A percentile compares a stretch with the other conserved stretches of the same genome.
Evolutionary conservation across 2,329 filamentous ascomycete genomes (phyloP).

Genomic region (Alternaria rosae): DNA sequence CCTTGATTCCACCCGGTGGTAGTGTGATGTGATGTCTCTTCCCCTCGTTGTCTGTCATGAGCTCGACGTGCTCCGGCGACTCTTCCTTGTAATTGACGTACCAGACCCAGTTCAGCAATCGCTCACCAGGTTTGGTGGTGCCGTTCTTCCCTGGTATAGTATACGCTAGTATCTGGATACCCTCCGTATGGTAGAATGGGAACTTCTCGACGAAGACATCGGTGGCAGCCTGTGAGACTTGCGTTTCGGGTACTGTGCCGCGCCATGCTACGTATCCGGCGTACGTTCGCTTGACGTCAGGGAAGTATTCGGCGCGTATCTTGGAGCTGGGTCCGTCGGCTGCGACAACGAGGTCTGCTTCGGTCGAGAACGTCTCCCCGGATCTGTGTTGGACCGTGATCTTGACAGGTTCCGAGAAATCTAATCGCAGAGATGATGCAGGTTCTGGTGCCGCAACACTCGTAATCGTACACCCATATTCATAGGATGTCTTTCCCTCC

Average conservation of each 20-base stretch:
- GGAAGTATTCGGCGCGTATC: constrained; percentile 24
- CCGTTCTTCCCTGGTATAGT: constrained; percentile 54
- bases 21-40: constrained; percentile 52
- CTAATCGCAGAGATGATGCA: background rate
- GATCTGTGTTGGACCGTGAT: constrained; percentile 18
- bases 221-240: constrained; percentile 19
- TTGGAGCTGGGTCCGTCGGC: constrained; percentile 37
- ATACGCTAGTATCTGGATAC: constrained; percentile 42
- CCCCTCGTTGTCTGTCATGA: constrained; percentile 55
- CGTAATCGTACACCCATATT: constrained; percentile 27
- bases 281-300: constrained; percentile 29
- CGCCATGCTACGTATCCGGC: constrained; percentile 40
- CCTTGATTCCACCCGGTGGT: constrained; percentile 49
- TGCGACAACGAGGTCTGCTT: constrained; percentile 31
- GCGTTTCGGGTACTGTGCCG: constrained; percentile 33
- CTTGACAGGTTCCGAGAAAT: constrained; percentile 11
- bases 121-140: constrained; percentile 44
- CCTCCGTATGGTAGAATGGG: constrained; percentile 26
- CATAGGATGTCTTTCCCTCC: constrained; percentile 24
- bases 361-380: constrained; percentile 4
- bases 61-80: constrained; percentile 45
- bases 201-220: constrained; percentile 29
- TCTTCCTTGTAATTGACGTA: constrained; percentile 52
- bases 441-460: constrained; percentile 14
- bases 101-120: constrained; percentile 58